phyloP scores from a whole-genome alignment of 257 asterid species.

The Cynanchum wilfordii region DNA sequence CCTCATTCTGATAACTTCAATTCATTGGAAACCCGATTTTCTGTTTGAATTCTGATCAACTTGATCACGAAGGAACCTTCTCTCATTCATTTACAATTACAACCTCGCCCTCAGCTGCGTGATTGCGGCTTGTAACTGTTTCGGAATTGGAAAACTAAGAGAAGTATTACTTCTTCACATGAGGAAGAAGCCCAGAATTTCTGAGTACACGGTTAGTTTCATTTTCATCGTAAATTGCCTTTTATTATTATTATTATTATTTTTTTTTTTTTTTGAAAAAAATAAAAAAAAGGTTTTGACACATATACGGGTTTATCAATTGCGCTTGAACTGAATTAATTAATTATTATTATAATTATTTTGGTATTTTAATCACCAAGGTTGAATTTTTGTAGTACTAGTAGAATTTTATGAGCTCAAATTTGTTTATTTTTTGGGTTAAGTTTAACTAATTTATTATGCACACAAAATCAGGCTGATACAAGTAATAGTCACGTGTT shows the following conservation, averaged over 20 bases:
- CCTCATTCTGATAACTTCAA: background rate
- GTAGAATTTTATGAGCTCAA: background rate
- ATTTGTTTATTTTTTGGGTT: background rate
- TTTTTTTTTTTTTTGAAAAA: background rate
- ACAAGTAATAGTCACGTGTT: background rate
- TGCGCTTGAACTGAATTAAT: background rate
- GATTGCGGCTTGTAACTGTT: background rate
- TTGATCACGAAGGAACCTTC: background rate
- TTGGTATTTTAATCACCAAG: background rate
- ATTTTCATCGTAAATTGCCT: background rate
- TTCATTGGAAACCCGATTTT: background rate
- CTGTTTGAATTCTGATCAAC: background rate
- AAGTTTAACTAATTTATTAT: background rate
- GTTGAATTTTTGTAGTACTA: background rate
- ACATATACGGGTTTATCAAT: background rate
- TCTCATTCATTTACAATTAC: background rate
- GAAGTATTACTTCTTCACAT: background rate
- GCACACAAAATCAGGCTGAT: background rate
- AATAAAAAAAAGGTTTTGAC: background rate
- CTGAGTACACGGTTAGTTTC: background rate
- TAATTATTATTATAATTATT: background rate
- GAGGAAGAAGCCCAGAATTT: conserved; percentile 8
- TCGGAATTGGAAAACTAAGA: background rate
- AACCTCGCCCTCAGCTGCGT: background rate
- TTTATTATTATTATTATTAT: too few relatives aligned